Evolutionary conservation across 768 basidiomycete species (phyloP), one percentile per base, ranked within the genome.

Genomic region (Strobilomyces echinocephalus): DNA sequence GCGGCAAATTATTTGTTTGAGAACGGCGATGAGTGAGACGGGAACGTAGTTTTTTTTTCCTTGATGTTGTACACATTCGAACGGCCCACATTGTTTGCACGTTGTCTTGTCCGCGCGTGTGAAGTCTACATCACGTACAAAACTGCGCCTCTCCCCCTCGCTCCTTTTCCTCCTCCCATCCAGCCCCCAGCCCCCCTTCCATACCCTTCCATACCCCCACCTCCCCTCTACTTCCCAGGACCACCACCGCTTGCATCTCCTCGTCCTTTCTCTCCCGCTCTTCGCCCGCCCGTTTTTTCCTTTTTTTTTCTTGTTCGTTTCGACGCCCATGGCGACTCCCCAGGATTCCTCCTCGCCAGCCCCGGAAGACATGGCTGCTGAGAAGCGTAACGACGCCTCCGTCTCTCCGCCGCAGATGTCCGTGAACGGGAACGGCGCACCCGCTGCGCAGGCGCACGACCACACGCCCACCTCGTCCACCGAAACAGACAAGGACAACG

Each of bases 1-100:
- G 94, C 97, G 9, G 97, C 95, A 14, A 97, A 97, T 65, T 95
- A 86, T 63, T 70, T 97, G 62, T 95, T 97, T 58, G 94, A 53
- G 10, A 15, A 9, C 1, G 38, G 4, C 7, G 51, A 24, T 1
- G 84, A 80, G 16, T 59, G 30, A 40, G 38, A 7, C 33, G 45
- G 12, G 38, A 10, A 31, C 24, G 24, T 24, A 24, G 24, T 24
- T 24, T 24, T 24, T 24, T 24, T 24, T 24, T 24, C 38, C 24
- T 18, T 16, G 28, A 15, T 33, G 46, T 35, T 26, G 2, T 30
- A 20, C 10, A 28, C 3, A 18, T 49, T 12, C n/a, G 34, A 52
- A 36, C 18, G 44, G 21, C 47, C 53, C 53, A 60, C 63, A 66
- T 64, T 64, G 63, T 64, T 65, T 65, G 61, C 63, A 63, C 62